These are phyloP conservation scores for Raphanus hybrid DNA, from an alignment of 441 rosid genomes.

Conservation along the genomic window DNA sequence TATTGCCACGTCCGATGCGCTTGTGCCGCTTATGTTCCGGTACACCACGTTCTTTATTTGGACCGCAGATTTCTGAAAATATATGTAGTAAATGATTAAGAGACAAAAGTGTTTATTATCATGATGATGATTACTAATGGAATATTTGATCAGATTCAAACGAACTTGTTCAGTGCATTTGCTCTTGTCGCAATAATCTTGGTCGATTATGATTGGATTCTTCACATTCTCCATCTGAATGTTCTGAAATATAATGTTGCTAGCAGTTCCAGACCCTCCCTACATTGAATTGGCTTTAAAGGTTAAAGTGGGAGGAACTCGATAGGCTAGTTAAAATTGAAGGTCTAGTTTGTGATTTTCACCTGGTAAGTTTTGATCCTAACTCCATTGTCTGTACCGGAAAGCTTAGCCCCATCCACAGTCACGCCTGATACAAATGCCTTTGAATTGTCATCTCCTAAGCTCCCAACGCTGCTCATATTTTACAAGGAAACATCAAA, in stretches of 20 bases:
- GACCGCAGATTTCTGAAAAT: conserved; percentile 60
- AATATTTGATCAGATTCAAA: background rate
- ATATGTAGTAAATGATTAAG: background rate
- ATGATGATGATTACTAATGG: background rate
- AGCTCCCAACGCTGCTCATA: conserved; percentile 70
- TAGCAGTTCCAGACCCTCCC: conserved; percentile 87
- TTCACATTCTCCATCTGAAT: conserved; percentile 66
- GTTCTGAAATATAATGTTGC: conserved; percentile 64
- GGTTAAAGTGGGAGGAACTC: background rate
- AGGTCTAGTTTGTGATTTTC: conserved; percentile 1
- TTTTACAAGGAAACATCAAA: background rate
- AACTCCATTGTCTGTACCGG: conserved; percentile 73
- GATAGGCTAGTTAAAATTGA: background rate
- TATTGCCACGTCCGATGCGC: conserved; percentile 63
- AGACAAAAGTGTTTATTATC: background rate
- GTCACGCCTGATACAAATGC: conserved; percentile 66
- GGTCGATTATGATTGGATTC: conserved; percentile 83
- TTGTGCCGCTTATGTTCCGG: conserved; percentile 67
- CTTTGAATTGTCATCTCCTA: conserved; percentile 55
- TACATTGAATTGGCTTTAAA: conserved; percentile 13
- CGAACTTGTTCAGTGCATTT: conserved; percentile 62
- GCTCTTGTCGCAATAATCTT: conserved; percentile 71
- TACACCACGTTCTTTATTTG: conserved; percentile 66
- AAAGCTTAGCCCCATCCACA: conserved; percentile 60
- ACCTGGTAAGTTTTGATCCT: conserved; percentile 91